A percentile compares a stretch with the other conserved stretches of the same genome.
These are phyloP conservation scores for Umbellularia californica DNA, from an alignment of 164 flowering plant genomes.

Conservation along the genomic window DNA sequence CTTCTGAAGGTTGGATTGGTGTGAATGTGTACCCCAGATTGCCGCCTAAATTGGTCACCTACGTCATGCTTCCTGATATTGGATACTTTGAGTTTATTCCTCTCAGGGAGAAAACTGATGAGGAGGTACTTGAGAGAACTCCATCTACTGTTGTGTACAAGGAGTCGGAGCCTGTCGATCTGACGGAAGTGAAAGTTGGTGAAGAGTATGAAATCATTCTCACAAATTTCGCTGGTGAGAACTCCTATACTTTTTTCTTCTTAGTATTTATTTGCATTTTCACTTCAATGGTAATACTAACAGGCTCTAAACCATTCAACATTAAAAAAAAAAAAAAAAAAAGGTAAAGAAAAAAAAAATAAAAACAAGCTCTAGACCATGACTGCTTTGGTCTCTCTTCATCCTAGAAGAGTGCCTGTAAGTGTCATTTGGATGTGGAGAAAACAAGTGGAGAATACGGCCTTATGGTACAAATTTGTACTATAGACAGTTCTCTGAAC, in stretches of 20 bases:
- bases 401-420: too few relatives aligned
- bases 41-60: conserved; percentile 71
- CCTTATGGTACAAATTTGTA: too few relatives aligned
- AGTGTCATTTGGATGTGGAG: too few relatives aligned
- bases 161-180: conserved; percentile 55
- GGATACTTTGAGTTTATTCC: conserved; percentile 91
- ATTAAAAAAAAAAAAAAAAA: too few relatives aligned
- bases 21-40: conserved; percentile 72
- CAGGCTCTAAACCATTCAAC: too few relatives aligned
- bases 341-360: too few relatives aligned
- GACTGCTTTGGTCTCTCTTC: too few relatives aligned
- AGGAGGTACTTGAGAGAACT: conserved; percentile 9
- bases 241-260: not conserved
- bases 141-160: conserved; percentile 4
- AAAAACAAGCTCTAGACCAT: too few relatives aligned
- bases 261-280: too few relatives aligned
- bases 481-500: too few relatives aligned
- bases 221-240: conserved; percentile 83
- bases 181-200: conserved; percentile 75
- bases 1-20: conserved; percentile 95
- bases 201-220: conserved; percentile 80
- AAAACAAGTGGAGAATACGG: too few relatives aligned
- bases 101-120: conserved; percentile 21
- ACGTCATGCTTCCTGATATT: conserved; percentile 75
- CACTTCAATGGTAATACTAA: too few relatives aligned